phyloP scores from a whole-genome alignment of 192 early-diverging fungal genomes.

The Dissophora ornata region DNA sequence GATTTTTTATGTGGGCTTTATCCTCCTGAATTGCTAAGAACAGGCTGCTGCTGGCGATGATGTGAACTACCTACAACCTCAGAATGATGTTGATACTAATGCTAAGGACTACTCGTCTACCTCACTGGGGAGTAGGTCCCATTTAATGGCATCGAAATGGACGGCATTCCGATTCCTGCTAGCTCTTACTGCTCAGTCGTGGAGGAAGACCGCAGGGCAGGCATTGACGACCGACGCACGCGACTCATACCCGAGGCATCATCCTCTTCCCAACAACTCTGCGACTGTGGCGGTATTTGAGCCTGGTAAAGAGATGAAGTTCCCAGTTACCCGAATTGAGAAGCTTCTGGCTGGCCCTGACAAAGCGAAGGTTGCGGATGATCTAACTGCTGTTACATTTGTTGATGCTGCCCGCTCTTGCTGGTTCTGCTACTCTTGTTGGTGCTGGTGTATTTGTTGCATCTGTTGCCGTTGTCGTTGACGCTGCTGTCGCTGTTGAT shows the following conservation, averaged over 20 bases:
- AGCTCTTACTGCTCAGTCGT: background rate
- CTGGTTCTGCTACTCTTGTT: constrained; percentile 4
- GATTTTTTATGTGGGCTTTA: too few relatives aligned
- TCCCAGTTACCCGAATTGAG: background rate
- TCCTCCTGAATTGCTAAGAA: background rate
- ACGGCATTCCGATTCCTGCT: background rate
- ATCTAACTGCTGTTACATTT: background rate
- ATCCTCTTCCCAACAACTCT: constrained; percentile 11
- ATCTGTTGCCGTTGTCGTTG: constrained; percentile 12
- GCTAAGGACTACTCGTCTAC: background rate
- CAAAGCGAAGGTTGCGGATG: background rate
- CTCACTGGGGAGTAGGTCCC: too few relatives aligned
- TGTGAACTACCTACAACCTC: too few relatives aligned
- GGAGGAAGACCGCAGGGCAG: constrained; percentile 4
- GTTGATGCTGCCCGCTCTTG: background rate
- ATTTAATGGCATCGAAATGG: background rate
- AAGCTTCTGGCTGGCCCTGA: background rate
- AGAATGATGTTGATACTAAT: background rate
- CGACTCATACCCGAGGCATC: background rate
- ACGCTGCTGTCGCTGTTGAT: constrained; percentile 3
- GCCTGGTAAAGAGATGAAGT: too few relatives aligned
- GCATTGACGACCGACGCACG: constrained; percentile 22
- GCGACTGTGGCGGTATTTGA: background rate
- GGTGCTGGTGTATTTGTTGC: constrained; percentile 9
- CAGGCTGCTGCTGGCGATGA: background rate